A percentile compares a stretch with the other conserved stretches of the same genome.
These are phyloP conservation scores for Kurtzmaniella quercitrusa DNA, from an alignment of 1,139 yeast species.

Conservation along the genomic window DNA sequence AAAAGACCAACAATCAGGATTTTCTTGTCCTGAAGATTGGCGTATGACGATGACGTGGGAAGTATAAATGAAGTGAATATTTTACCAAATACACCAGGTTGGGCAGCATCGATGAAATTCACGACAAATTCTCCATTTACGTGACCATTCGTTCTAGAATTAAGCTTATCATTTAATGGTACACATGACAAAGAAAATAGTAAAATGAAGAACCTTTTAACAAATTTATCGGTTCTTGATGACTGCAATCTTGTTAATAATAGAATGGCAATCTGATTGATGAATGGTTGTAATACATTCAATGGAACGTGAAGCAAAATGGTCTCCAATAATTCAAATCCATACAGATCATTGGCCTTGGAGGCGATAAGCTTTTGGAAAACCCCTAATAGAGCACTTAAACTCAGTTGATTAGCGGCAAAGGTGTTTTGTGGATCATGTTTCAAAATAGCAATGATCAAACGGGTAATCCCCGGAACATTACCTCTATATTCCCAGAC, in stretches of 20 bases:
- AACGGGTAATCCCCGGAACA: constrained; percentile 85
- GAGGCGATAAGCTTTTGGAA: constrained; percentile 91
- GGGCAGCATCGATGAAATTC: constrained; percentile 58
- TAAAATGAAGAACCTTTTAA: constrained; percentile 67
- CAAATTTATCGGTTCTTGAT: constrained; percentile 78
- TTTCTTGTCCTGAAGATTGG: constrained; percentile 71
- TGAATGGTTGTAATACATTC: constrained; percentile 45
- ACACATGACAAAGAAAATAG: constrained; percentile 47
- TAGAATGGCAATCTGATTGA: constrained; percentile 71
- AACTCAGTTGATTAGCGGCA: constrained; percentile 31
- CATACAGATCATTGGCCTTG: constrained; percentile 71
- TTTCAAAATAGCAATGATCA: constrained; percentile 66
- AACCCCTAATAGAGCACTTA: constrained; percentile 89
- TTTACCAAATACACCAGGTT: constrained; percentile 61
- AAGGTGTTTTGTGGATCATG: constrained; percentile 53
- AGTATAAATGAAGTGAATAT: constrained; percentile 61
- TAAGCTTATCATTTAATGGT: constrained; percentile 24
- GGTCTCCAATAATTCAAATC: constrained; percentile 77
- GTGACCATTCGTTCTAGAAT: constrained; percentile 13
- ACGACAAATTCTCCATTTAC: constrained; percentile 50
- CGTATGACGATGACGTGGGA: constrained; percentile 62
- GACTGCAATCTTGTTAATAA: constrained; percentile 76
- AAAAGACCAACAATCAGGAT: constrained; percentile 71
- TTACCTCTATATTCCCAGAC: constrained; percentile 94
- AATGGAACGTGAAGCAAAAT: constrained; percentile 59